Evolutionary conservation across 768 basidiomycete species (phyloP).

Genomic region (Daedaleopsis nitida): DNA sequence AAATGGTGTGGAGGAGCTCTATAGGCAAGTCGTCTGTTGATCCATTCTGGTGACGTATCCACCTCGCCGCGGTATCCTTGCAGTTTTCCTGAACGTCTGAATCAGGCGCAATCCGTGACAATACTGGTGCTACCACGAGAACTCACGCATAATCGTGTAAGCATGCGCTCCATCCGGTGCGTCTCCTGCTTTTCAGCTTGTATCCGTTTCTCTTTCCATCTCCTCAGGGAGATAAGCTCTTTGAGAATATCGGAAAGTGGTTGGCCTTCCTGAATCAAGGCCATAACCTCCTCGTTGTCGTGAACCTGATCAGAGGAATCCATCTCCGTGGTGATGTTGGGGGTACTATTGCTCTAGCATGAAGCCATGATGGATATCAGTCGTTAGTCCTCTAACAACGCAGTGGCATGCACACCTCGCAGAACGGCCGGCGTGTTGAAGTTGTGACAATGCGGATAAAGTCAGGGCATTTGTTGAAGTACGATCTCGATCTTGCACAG

Average conservation of each 20-base stretch:
- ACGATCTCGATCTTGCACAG: no score
- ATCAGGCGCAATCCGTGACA: neutral
- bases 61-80: neutral
- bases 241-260: neutral
- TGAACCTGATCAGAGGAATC: no score
- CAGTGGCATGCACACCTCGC: no score
- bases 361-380: no score
- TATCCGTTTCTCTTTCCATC: neutral
- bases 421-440: no score
- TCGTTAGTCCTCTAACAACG: no score
- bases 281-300: neutral
- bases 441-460: no score
- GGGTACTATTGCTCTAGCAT: no score
- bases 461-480: no score
- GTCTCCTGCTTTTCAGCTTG: neutral
- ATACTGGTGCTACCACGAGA: neutral
- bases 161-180: neutral
- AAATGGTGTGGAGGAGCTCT: conserved; percentile 2
- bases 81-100: neutral
- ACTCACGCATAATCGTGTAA: conserved; percentile 1
- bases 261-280: neutral
- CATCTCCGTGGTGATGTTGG: no score
- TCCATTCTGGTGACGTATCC: neutral
- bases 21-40: conserved; percentile 1
- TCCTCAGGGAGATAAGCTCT: conserved; percentile 1